Evolutionary conservation across 305 asterid genomes (phyloP), one percentile per base, ranked within the genome.

Genomic region (Fraxinus xanthoxyloides): DNA sequence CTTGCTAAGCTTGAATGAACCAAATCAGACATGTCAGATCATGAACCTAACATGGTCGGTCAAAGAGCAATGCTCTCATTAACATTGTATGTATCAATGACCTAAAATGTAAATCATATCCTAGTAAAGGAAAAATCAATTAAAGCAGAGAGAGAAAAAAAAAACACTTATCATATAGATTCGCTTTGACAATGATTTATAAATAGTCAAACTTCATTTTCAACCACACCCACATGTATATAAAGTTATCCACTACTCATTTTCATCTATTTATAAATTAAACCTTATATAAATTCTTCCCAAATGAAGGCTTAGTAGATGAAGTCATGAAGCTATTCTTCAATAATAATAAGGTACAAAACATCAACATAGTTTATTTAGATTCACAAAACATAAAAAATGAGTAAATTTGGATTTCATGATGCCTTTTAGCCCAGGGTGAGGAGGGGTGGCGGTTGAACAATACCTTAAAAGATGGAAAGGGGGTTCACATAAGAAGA

Each of bases 401-500:
- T 48, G 40, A n/a, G 76, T 79, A 84, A 19, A 43, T 85, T 65
- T 77, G 79, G 83, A 65, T 76, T 35, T 80, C 77, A 32, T 23
- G 48, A 43, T 13, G 76, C 51, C 59, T 13, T 67, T 28, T 28
- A 67, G 19, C n/a, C 74, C 13, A 26, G 35, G 36, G 74, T 9
- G 35, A 36, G 35, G 61, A 1, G 63, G 31, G 31, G 72, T 8
- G 72, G 32, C 1, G 15, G 72, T 61, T 9, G 4, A 63, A 63
- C 24, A 51, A 56, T 19, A 56, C 28, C 67, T 23, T 19, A 56
- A 19, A 56, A 56, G 67, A 6, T 56, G 26, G 67, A 56, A 54
- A 36, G 51, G 63, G 81, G 80, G 77, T 51, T 83, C 89, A 87
- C 92, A 91, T 87, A 74, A 76, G 59, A 24, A 65, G 81, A 82